These are phyloP conservation scores for Gleditsia sinensis DNA, from an alignment of 306 rosid genomes.

Conservation along the genomic window DNA sequence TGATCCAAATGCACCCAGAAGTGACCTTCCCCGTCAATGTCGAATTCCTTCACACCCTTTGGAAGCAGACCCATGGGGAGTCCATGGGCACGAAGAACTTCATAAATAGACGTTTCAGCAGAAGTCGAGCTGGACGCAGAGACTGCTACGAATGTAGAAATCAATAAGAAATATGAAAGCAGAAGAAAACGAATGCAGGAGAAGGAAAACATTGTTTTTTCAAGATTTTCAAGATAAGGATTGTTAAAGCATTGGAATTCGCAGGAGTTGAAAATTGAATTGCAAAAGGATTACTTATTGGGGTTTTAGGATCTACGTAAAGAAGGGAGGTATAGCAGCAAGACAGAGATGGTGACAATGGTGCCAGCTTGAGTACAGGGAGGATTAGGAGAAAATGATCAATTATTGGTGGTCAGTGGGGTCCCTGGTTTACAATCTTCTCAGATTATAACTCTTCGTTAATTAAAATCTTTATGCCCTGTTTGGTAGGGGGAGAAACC, in stretches of 20 bases:
- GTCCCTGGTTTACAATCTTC: slow-evolving; percentile 1
- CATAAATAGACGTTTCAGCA: slow-evolving; percentile 53
- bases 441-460: not conserved
- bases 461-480: not conserved
- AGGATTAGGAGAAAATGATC: slow-evolving; percentile 61
- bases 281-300: slow-evolving; percentile 6
- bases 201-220: slow-evolving; percentile 31
- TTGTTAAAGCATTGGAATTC: slow-evolving; percentile 19
- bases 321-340: not conserved
- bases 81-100: slow-evolving; percentile 58
- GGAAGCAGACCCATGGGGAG: slow-evolving; percentile 89
- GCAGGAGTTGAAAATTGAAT: no score
- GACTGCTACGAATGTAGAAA: not conserved
- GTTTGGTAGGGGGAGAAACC: not conserved
- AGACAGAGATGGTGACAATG: slow-evolving; percentile 25
- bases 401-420: slow-evolving; percentile 73
- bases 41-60: slow-evolving; percentile 61
- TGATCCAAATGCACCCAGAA: slow-evolving; percentile 72
- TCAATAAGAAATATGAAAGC: not conserved
- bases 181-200: slow-evolving; percentile 2
- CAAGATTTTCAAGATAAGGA: not conserved
- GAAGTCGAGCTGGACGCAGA: not conserved
- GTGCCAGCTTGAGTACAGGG: slow-evolving; percentile 73
- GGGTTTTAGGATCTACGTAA: slow-evolving; percentile 29
- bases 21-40: slow-evolving; percentile 44